Base-by-base conservation (phyloP, 2,329 filamentous ascomycete genomes). In the Claviceps quebecensis region DNA sequence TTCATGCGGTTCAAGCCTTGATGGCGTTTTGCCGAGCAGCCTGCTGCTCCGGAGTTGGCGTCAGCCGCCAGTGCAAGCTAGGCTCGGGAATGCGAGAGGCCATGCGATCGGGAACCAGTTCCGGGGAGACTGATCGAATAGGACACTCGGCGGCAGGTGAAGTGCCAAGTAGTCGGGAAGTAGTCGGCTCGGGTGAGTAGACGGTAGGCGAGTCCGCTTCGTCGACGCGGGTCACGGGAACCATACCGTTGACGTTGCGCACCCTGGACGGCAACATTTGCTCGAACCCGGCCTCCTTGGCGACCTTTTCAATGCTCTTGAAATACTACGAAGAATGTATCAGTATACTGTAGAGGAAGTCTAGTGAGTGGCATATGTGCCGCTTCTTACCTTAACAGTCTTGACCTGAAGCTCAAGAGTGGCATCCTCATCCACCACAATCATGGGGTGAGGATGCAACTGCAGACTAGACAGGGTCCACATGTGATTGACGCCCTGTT, bases 401-500 rank as follows among this genome's bases (percentile, higher is more conserved):
- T 86, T 86, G 55, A 86, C 83, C 63, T 83, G 81, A 49, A 87
- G 70, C 64, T 86, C 83, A 14, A 84, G 69, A 1, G 83, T 87
- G 16, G 83, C 83, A 62, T 91, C 86, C 60, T 91, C 86, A 60
- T 94, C 87, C 45, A 85, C 86, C 9, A 91, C 86, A 57, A 93
- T 81, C 74, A 93, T 81, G 50, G 87, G 83, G 60, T 90, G 84
- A 3, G 81, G 83, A 65, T 93, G 87, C 56, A 91, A 71, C 65
- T 94, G 87, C 43, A 94, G 73, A 51, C 80, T 81, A 8, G 86
- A 91, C 6, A 93, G 75, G 1, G 87, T 91, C 87, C 87, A 94
- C 85, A 91, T 91, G 69, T 93, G 87, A 65, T 89, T 91, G 55
- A 94, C 78, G 34, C 84, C 84, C 52, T 84, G 83, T 66, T 94